Conservation (phyloP, 257 asterid genomes). For the Solanum habrochaites region DNA sequence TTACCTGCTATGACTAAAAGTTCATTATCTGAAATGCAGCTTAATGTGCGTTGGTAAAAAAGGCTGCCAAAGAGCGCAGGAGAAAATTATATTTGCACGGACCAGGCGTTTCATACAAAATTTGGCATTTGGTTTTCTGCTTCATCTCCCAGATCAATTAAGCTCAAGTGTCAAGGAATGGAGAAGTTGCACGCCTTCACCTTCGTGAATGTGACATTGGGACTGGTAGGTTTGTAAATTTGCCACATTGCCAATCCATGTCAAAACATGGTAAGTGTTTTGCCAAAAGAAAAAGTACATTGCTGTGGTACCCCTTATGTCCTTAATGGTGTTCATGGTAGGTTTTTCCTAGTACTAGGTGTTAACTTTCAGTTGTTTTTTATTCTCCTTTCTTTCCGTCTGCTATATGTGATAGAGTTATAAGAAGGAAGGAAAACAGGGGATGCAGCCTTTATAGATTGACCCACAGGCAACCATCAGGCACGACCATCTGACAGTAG, state of each 20-base stretch:
- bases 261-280: neutral
- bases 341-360: neutral
- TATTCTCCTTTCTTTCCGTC: too few relatives aligned
- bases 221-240: neutral
- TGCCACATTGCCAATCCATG: neutral
- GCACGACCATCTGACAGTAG: neutral
- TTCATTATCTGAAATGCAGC: neutral
- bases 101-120: slow-evolving; percentile 74
- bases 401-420: neutral
- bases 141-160: slow-evolving; percentile 37
- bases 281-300: neutral
- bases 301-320: neutral
- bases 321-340: too few relatives aligned
- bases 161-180: slow-evolving; percentile 34
- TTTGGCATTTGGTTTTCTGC: slow-evolving; percentile 44
- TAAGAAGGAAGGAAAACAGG: neutral
- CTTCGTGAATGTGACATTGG: neutral
- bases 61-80: slow-evolving; percentile 24
- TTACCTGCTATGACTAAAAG: neutral
- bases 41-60: too few relatives aligned
- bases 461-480: neutral
- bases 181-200: slow-evolving; percentile 19
- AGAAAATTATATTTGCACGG: slow-evolving; percentile 62
- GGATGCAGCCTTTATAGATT: neutral
- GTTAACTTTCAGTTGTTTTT: neutral